phyloP scores from a whole-genome alignment of 257 asterid species.

The Anisodus tanguticus region DNA sequence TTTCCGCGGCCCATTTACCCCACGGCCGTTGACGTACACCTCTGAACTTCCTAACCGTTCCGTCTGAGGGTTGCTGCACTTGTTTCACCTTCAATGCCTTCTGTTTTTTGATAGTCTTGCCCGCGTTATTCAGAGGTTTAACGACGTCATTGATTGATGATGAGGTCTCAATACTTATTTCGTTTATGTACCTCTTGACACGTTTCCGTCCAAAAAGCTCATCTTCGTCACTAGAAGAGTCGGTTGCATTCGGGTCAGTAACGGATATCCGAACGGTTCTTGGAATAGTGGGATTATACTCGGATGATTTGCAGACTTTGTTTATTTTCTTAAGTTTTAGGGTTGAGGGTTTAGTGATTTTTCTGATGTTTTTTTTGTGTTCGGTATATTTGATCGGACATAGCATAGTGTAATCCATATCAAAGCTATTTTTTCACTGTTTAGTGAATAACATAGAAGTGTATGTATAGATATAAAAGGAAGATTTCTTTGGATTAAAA shows the following conservation, averaged over 20 bases:
- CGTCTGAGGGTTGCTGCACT: background rate
- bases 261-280: constrained; percentile 36
- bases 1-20: constrained; percentile 64
- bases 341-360: constrained; percentile 12
- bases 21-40: constrained; percentile 60
- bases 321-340: constrained; percentile 2
- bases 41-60: constrained; percentile 43
- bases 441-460: background rate
- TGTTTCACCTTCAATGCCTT: constrained; percentile 30
- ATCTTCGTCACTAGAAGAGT: constrained; percentile 38
- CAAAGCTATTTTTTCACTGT: background rate
- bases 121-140: background rate
- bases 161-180: constrained; percentile 27
- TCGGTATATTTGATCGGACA: constrained; percentile 39
- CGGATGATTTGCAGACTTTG: background rate
- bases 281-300: constrained; percentile 25
- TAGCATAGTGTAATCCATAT: constrained; percentile 23
- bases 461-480: background rate
- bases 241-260: constrained; percentile 43
- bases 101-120: background rate
- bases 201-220: constrained; percentile 25
- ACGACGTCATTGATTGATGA: background rate
- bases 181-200: constrained; percentile 38
- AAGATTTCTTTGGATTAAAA: constrained; percentile 27
- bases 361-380: constrained; percentile 26